Conservation (phyloP, 2,329 filamentous ascomycete species). For the Herpotrichia juniperi region DNA sequence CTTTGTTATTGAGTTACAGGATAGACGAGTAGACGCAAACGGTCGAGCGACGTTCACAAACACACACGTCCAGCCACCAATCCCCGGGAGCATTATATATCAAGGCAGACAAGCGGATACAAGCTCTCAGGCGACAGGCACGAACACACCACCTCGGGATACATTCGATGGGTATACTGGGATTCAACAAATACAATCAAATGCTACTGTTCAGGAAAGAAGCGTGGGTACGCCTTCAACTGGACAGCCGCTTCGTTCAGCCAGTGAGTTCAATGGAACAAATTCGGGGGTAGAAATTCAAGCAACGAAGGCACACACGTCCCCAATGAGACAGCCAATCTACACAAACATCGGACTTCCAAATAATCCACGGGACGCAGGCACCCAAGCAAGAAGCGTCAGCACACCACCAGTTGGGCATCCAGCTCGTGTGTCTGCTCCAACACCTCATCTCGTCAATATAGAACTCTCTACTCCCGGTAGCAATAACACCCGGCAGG, state of each 20-base stretch:
- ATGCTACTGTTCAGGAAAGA: background rate
- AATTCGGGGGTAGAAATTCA: background rate
- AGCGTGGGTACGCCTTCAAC: constrained; percentile 19
- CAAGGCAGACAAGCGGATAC: constrained; percentile 1
- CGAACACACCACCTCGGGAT: constrained; percentile 18
- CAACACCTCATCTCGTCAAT: constrained; percentile 19
- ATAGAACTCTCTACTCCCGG: constrained; percentile 12
- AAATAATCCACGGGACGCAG: background rate
- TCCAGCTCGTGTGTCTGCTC: constrained; percentile 21
- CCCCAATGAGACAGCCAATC: constrained; percentile 6
- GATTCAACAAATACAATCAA: background rate
- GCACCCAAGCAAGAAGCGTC: constrained; percentile 5
- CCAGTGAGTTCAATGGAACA: constrained; percentile 1
- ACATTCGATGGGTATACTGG: background rate
- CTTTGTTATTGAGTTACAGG: constrained; percentile 29
- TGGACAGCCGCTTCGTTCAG: constrained; percentile 19
- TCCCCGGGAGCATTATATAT: background rate
- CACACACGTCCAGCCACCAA: background rate
- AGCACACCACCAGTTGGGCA: constrained; percentile 24
- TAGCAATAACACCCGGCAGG: constrained; percentile 20
- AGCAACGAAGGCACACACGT: constrained; percentile 17
- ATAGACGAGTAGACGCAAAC: constrained; percentile 2
- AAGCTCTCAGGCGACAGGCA: constrained; percentile 2
- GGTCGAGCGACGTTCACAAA: background rate
- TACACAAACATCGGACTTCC: constrained; percentile 1